Evolutionary conservation across 176 grass and related monocot species (phyloP).

Genomic region (Hyparrhenia diplandra): DNA sequence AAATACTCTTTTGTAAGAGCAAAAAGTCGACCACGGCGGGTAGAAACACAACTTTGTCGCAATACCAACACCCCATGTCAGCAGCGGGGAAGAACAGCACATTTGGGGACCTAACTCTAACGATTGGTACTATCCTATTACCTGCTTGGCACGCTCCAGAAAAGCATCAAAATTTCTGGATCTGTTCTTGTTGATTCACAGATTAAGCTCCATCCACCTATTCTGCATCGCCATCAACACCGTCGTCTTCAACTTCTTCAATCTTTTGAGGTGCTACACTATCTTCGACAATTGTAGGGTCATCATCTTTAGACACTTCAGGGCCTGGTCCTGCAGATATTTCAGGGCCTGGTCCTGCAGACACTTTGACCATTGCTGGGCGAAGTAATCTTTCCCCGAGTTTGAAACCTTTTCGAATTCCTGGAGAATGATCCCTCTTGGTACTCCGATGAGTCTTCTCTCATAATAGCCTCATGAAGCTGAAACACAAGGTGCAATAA

Average conservation of each 20-base stretch:
- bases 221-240: constrained; percentile 29
- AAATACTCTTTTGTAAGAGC: constrained; percentile 6
- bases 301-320: constrained; percentile 35
- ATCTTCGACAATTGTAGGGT: constrained; percentile 40
- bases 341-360: constrained; percentile 70
- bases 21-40: background rate
- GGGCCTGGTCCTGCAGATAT: constrained; percentile 82
- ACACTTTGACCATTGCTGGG: constrained; percentile 92
- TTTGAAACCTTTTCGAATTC: constrained; percentile 96
- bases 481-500: constrained; percentile 28
- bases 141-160: constrained; percentile 34
- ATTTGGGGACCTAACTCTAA: constrained; percentile 23
- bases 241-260: constrained; percentile 31
- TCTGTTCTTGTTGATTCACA: constrained; percentile 9
- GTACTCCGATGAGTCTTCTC: constrained; percentile 71
- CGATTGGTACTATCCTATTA: constrained; percentile 20
- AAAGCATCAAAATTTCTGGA: constrained; percentile 54
- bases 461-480: constrained; percentile 98
- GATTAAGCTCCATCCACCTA: constrained; percentile 10
- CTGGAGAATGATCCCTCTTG: constrained; percentile 83
- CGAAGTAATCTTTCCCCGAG: constrained; percentile 80
- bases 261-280: constrained; percentile 33
- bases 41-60: constrained; percentile 6
- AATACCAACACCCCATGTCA: constrained; percentile 28
- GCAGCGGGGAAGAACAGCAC: constrained; percentile 17